phyloP scores from a whole-genome alignment of 2,329 filamentous ascomycete genomes.

The Epichloe aotearoae region DNA sequence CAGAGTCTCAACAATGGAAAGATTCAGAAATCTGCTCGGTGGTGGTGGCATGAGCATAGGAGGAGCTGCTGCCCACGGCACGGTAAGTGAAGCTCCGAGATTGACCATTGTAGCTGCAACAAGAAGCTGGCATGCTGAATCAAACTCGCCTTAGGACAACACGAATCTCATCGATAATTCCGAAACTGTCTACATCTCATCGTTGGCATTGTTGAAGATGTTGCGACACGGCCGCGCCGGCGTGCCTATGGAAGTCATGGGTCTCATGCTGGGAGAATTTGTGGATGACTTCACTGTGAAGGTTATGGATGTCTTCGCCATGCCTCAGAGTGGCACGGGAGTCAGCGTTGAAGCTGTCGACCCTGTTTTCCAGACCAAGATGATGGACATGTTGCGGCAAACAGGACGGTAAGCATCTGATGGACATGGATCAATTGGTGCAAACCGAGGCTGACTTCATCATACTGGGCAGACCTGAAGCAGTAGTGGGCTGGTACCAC shows the following conservation, averaged over 20 bases:
- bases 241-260: conserved; percentile 99
- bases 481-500: conserved; percentile 98
- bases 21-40: conserved; percentile 78
- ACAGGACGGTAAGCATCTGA: conserved; percentile 63
- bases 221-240: conserved; percentile 91
- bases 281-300: conserved; percentile 98
- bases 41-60: conserved; percentile 56
- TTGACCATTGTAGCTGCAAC: background rate
- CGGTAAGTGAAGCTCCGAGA: conserved; percentile 19
- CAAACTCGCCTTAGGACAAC: conserved; percentile 54
- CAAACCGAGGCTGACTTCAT: background rate
- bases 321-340: conserved; percentile 96
- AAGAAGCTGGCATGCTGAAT: background rate
- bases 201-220: conserved; percentile 95
- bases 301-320: conserved; percentile 96
- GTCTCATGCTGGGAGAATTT: conserved; percentile 95
- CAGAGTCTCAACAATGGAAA: conserved; percentile 54
- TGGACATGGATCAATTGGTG: conserved; percentile 1
- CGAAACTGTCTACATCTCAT: conserved; percentile 98
- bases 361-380: conserved; percentile 97
- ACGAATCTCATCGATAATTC: conserved; percentile 93
- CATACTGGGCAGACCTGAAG: conserved; percentile 57
- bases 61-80: conserved; percentile 27
- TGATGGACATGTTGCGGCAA: conserved; percentile 99
- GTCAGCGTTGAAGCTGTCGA: conserved; percentile 98